Evolutionary conservation across 225 moss, liverwort and hornwort species (phyloP).

Genomic region (Rhytidiadelphus loreus): DNA sequence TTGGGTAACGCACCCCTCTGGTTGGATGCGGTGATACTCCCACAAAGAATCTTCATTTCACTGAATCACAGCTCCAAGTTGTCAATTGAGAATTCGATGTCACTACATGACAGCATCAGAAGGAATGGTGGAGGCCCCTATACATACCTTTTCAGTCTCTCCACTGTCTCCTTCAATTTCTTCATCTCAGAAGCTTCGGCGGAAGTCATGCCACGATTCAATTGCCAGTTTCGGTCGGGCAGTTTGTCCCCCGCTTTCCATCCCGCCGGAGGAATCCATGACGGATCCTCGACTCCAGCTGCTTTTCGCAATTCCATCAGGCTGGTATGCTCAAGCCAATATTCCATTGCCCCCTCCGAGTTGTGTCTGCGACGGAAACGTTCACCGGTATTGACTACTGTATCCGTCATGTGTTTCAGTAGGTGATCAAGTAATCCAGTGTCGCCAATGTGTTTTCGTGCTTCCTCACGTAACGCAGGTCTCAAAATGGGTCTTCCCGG

Average conservation of each 20-base stretch:
- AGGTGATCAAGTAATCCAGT: conserved; percentile 59
- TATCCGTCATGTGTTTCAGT: conserved; percentile 58
- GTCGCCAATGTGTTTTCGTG: conserved; percentile 58
- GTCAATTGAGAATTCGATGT: neutral
- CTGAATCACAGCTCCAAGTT: conserved; percentile 8
- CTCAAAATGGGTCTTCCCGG: conserved; percentile 50
- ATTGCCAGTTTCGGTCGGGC: conserved; percentile 27
- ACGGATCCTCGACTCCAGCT: conserved; percentile 58
- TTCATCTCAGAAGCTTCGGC: conserved; percentile 45
- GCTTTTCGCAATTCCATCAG: conserved; percentile 57
- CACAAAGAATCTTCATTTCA: conserved; percentile 36
- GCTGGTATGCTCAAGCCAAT: conserved; percentile 56
- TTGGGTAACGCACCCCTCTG: conserved; percentile 7
- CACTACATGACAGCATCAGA: neutral
- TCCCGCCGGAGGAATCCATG: conserved; percentile 49
- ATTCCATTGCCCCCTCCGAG: conserved; percentile 57
- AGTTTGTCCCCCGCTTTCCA: conserved; percentile 53
- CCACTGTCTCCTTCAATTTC: conserved; percentile 34
- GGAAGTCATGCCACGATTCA: conserved; percentile 19
- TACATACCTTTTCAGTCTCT: conserved; percentile 20
- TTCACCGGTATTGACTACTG: conserved; percentile 42
- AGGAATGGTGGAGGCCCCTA: neutral
- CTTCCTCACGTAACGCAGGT: conserved; percentile 48
- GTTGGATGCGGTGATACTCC: conserved; percentile 30
- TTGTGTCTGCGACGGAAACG: conserved; percentile 56